Percentiles rank a stretch among this genome's conserved stretches.
phyloP scores from a whole-genome alignment of 2,329 filamentous ascomycete genomes.

The Venturia effusa region DNA sequence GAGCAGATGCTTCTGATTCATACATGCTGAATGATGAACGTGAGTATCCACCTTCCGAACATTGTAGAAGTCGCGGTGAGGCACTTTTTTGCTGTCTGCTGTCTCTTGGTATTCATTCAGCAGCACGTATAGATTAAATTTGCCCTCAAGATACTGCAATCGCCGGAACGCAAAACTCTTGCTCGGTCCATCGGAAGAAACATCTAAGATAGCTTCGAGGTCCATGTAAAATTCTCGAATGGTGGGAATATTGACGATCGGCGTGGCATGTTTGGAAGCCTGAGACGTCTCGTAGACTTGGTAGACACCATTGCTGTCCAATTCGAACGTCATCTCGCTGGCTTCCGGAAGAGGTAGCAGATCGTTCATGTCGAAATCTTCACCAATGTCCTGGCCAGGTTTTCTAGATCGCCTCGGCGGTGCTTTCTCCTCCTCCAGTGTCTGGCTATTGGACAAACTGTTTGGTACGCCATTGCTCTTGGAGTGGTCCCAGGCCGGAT shows the following conservation, averaged over 20 bases:
- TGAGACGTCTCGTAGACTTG: slow-evolving; percentile 70
- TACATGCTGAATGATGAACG: slow-evolving; percentile 97
- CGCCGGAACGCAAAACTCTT: slow-evolving; percentile 96
- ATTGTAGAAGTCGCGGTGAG: slow-evolving; percentile 98
- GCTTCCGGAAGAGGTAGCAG: slow-evolving; percentile 60
- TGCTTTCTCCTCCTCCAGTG: slow-evolving; percentile 20
- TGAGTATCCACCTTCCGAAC: slow-evolving; percentile 98
- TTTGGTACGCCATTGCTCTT: slow-evolving; percentile 27
- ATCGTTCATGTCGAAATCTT: slow-evolving; percentile 80
- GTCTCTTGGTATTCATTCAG: slow-evolving; percentile 97
- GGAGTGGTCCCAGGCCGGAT: slow-evolving; percentile 73
- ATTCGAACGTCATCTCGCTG: slow-evolving; percentile 61
- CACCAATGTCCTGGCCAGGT: slow-evolving; percentile 79
- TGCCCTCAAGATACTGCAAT: slow-evolving; percentile 89
- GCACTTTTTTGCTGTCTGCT: slow-evolving; percentile 93
- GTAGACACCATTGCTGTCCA: slow-evolving; percentile 80
- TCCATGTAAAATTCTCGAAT: slow-evolving; percentile 95
- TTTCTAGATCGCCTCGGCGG: slow-evolving; percentile 45
- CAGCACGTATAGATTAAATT: slow-evolving; percentile 88
- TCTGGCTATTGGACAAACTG: slow-evolving; percentile 25
- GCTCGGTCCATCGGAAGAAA: slow-evolving; percentile 90
- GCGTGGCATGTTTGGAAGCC: slow-evolving; percentile 46
- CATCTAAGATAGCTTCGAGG: slow-evolving; percentile 70
- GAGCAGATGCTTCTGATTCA: slow-evolving; percentile 98
- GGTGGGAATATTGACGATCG: slow-evolving; percentile 76